Base-by-base conservation (phyloP, 2,329 filamentous ascomycete genomes). In the Hymenoscyphus infarciens region DNA sequence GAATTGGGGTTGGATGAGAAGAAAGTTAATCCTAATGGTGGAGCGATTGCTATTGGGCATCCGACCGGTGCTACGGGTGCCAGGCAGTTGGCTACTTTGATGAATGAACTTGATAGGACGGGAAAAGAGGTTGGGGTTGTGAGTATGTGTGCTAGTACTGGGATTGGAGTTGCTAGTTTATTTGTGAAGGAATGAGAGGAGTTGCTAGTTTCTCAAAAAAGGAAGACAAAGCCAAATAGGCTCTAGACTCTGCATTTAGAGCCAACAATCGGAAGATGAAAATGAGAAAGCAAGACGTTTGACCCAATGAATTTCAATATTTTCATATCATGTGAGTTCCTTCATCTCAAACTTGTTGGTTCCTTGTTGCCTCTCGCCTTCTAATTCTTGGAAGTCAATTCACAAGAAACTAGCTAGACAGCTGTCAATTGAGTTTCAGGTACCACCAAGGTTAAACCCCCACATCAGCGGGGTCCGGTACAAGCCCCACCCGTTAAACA, bases 11-110 rank as follows among this genome's bases (percentile, higher is more conserved):
- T 83, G 60, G 80, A 82, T 63, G 66, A 72, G 49, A 75, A 73
- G 5, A 81, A 76, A 72, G 78, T 83, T 15, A 83, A 83, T 68
- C 80, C 80, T 11, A 82, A 82, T 67, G 81, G 81, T 61, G 81
- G 81, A 6, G 81, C 81, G 1, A 83, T 83, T 73, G 81, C 81
- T 13, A 65, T 82, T 61, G 81, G 81, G 10, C 81, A 83, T 73
- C 81, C 81, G 7, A 71, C 83, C 16, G 81, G 81, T 2, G 81
- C 81, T 22, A 83, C 81, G 29, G 78, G 78, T 56, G 81, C 77
- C 10, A 72, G 81, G 58, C 81, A 82, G 71, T 66, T 82, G 67
- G 78, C 80, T 3, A 81, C 79, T 10, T 66, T 83, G 60, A 66
- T 83, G 65, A 75, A 76, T 35, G 80, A 82, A 71, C 73, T 83